phyloP scores from a whole-genome alignment of 2,329 filamentous ascomycete species.

The Plenodomus biglobosus region DNA sequence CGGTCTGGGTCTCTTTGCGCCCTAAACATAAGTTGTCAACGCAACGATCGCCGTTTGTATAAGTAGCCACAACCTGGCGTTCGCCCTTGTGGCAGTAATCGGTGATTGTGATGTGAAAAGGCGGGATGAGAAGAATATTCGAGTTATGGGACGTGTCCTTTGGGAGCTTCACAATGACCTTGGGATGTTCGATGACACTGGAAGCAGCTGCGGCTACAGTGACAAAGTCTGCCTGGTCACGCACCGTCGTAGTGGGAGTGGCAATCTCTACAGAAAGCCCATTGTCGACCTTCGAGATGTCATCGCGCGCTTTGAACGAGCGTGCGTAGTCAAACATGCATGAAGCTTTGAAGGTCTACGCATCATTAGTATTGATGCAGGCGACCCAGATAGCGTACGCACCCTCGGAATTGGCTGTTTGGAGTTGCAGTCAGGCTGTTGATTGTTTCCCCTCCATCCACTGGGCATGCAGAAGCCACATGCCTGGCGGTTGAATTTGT shows the following conservation, averaged over 20 bases:
- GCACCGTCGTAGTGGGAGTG: too few species aligned
- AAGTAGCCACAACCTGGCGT: background rate
- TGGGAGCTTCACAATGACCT: background rate
- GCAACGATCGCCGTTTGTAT: background rate
- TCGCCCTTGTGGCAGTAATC: constrained; percentile 5
- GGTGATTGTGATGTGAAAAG: constrained; percentile 16
- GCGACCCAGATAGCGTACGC: too few species aligned
- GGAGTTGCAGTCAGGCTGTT: too few species aligned
- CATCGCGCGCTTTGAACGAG: too few species aligned
- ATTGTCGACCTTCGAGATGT: too few species aligned
- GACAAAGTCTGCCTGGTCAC: too few species aligned
- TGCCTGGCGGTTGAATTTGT: background rate
- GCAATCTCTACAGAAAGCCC: too few species aligned
- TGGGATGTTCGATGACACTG: background rate
- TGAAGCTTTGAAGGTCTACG: too few species aligned
- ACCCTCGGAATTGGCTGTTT: too few species aligned
- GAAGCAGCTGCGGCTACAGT: background rate
- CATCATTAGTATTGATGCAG: too few species aligned
- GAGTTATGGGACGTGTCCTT: background rate
- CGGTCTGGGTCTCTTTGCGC: background rate
- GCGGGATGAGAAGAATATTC: constrained; percentile 3
- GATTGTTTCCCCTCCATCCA: too few species aligned
- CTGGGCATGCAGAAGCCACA: background rate
- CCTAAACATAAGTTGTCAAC: background rate
- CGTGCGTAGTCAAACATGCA: too few species aligned